Evolutionary conservation across 2,329 filamentous ascomycete genomes (phyloP), one percentile per base, ranked within the genome.

Genomic region (Thermothelomyces thermophilus): DNA sequence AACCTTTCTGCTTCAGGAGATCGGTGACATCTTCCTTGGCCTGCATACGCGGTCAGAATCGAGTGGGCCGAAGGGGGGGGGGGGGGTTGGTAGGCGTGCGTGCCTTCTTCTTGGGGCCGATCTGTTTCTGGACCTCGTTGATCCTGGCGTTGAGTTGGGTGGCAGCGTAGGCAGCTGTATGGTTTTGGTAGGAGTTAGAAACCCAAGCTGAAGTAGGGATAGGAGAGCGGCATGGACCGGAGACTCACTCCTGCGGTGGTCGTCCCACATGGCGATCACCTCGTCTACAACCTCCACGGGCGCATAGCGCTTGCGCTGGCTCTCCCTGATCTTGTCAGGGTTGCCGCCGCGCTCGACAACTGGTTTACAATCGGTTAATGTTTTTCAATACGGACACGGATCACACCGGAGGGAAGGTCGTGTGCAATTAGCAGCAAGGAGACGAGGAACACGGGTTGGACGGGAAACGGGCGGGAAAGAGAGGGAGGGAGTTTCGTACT

Each of bases 101-200:
- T 58, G 82, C 83, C 83, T 95, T 95, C 74, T 95, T 95, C 76
- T 91, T 94, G 63, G 80, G 74, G 16, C 87, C 89, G 64, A 97
- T 95, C 66, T 90, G 82, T 71, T 95, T 95, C 68, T 95, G 87
- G 26, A 89, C 79, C 17, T 80, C 83, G 71, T 97, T 97, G 70
- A 95, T 90, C 72, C 87, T 83, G 62, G 82, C 83, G 58, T 85
- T 86, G 60, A 93, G 79, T 67, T 95, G 88, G 17, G 84, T 88
- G 41, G 60, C 58, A 20, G 58, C 50, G 48, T 62, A 62, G 20
- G 53, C 48, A 41, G 58, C 60, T 62, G 35, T 42, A 30, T 17
- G 17, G 2, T n/a, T n/a, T n/a, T n/a, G 22, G 31, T 24, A 30
- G 5, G 24, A 11, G 43, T 55, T 17, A 58, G 48, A 19, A 3